These are phyloP conservation scores for Candida pseudoglaebosa DNA, from an alignment of 805 yeast genomes.

Conservation along the genomic window DNA sequence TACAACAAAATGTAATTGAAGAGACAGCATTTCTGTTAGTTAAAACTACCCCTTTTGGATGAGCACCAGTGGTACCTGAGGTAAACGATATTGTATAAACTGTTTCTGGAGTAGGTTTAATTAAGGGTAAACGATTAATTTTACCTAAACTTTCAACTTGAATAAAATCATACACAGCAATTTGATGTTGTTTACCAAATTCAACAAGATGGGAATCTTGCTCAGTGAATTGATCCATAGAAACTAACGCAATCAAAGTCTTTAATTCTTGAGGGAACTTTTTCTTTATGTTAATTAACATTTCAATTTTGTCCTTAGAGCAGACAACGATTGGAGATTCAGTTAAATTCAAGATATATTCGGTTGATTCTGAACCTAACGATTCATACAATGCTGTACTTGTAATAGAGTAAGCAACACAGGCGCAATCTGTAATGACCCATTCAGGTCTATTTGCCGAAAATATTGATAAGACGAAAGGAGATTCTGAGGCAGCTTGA, in stretches of 20 bases:
- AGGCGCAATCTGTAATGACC: slow-evolving; percentile 66
- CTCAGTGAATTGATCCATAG: slow-evolving; percentile 38
- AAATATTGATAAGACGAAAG: slow-evolving; percentile 52
- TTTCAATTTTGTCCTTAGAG: slow-evolving; percentile 29
- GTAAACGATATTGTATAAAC: slow-evolving; percentile 67
- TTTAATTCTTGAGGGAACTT: slow-evolving; percentile 20
- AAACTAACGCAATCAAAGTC: slow-evolving; percentile 30
- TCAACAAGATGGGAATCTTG: slow-evolving; percentile 16
- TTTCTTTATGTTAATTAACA: slow-evolving; percentile 26
- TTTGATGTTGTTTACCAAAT: slow-evolving; percentile 15
- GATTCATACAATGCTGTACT: slow-evolving; percentile 31
- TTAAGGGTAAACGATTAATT: slow-evolving; percentile 23
- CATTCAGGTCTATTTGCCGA: slow-evolving; percentile 63
- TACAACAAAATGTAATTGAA: slow-evolving; percentile 36
- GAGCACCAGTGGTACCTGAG: slow-evolving; percentile 68
- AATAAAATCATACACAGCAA: slow-evolving; percentile 27
- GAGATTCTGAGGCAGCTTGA: slow-evolving; percentile 8
- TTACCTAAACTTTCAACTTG: slow-evolving; percentile 30
- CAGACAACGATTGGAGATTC: slow-evolving; percentile 50
- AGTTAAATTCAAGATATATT: slow-evolving; percentile 57
- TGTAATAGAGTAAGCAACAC: slow-evolving; percentile 44
- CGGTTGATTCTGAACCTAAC: slow-evolving; percentile 54
- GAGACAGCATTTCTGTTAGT: slow-evolving; percentile 53
- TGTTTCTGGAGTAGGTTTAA: slow-evolving; percentile 50
- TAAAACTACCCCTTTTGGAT: slow-evolving; percentile 65